Percentiles rank a stretch among this genome's conserved stretches.
Conservation (phyloP, 176 grass and related monocot species). For the Aegilops bicornis region DNA sequence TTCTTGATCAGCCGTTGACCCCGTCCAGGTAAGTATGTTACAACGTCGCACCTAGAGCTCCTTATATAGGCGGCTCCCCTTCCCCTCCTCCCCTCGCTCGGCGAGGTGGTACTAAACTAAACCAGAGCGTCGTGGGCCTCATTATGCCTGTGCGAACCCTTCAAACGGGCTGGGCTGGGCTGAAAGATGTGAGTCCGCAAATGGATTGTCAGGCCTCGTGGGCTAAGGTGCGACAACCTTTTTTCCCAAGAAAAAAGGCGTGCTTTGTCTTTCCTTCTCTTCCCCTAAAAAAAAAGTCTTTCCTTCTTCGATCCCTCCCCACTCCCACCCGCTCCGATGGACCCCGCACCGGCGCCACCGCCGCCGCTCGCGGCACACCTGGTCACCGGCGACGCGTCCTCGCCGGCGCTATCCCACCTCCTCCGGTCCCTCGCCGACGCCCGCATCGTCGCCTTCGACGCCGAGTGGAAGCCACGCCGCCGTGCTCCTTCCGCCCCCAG, state of each 20-base stretch:
- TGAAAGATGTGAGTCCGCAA: neutral
- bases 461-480: slow-evolving; percentile 90
- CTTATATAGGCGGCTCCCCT: neutral
- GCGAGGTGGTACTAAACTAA: neutral
- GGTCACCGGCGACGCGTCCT: slow-evolving; percentile 28
- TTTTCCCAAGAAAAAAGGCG: neutral
- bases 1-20: slow-evolving; percentile 12
- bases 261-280: neutral
- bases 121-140: too few relatives aligned
- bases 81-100: neutral
- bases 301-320: neutral
- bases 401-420: slow-evolving; percentile 49
- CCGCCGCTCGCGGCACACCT: slow-evolving; percentile 31
- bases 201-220: neutral
- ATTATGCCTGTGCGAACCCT: too few relatives aligned
- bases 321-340: slow-evolving; percentile 22
- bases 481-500: slow-evolving; percentile 1
- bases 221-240: neutral
- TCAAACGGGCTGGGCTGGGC: neutral
- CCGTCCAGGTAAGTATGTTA: slow-evolving; percentile 37
- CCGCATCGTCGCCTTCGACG: slow-evolving; percentile 70
- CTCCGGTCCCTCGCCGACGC: slow-evolving; percentile 41
- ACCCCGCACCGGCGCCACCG: neutral
- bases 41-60: neutral
- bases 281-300: too few relatives aligned